Conservation (phyloP, 1,139 yeast genomes). For the Nakaseomyces kungkrabaensis region DNA sequence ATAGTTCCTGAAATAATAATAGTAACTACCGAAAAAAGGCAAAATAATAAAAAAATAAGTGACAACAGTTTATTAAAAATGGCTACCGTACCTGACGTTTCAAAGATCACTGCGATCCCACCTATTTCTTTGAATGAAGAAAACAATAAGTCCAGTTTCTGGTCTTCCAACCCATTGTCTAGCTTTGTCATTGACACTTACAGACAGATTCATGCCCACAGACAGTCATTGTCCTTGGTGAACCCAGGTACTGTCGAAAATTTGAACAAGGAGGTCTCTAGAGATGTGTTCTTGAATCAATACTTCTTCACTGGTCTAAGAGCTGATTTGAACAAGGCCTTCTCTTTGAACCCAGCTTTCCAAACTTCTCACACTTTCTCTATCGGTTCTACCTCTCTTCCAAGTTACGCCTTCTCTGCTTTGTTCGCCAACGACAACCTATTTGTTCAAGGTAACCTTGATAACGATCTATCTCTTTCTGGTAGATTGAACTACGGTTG, state of each 20-base stretch:
- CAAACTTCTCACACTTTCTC: slow-evolving; percentile 94
- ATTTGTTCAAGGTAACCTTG: slow-evolving; percentile 86
- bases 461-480: slow-evolving; percentile 72
- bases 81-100: slow-evolving; percentile 40
- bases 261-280: slow-evolving; percentile 82
- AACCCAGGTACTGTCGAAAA: slow-evolving; percentile 96
- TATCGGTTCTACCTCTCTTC: slow-evolving; percentile 76
- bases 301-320: slow-evolving; percentile 92
- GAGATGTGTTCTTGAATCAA: slow-evolving; percentile 85
- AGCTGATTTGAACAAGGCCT: slow-evolving; percentile 92
- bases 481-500: slow-evolving; percentile 92
- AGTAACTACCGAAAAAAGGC: neutral
- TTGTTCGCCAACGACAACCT: slow-evolving; percentile 79
- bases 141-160: slow-evolving; percentile 44
- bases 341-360: slow-evolving; percentile 87
- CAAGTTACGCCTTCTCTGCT: slow-evolving; percentile 88
- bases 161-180: slow-evolving; percentile 82
- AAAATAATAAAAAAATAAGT: neutral
- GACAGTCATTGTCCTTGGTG: slow-evolving; percentile 68
- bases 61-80: slow-evolving; percentile 6
- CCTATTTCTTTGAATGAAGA: slow-evolving; percentile 39
- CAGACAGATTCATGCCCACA: slow-evolving; percentile 62
- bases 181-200: slow-evolving; percentile 73
- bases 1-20: too few relatives aligned
- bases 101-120: slow-evolving; percentile 52